A percentile compares a stretch with the other conserved stretches of the same genome.
These are phyloP conservation scores for Huntiella moniliformis DNA, from an alignment of 2,329 filamentous ascomycete genomes.

Conservation along the genomic window DNA sequence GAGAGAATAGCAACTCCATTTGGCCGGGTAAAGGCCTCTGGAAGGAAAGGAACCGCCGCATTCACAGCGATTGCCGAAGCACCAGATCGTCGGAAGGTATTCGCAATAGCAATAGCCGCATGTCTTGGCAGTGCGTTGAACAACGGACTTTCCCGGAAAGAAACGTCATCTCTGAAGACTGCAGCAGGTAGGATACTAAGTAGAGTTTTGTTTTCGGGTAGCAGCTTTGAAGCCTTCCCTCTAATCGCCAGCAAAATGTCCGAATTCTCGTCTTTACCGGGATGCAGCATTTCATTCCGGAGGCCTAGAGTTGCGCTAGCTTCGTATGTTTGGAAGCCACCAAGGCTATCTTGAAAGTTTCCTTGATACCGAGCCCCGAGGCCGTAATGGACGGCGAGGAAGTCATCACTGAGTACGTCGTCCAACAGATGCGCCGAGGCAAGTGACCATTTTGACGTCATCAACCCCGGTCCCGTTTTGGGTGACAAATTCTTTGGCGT, in stretches of 20 bases:
- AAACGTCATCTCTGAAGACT: constrained; percentile 64
- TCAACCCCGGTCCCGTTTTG: constrained; percentile 50
- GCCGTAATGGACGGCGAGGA: constrained; percentile 76
- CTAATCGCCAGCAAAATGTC: constrained; percentile 82
- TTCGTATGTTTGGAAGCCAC: constrained; percentile 89
- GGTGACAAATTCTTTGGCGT: constrained; percentile 77
- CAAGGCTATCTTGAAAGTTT: constrained; percentile 91
- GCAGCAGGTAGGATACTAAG: constrained; percentile 68
- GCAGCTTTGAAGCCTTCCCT: constrained; percentile 60
- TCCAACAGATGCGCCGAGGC: constrained; percentile 80
- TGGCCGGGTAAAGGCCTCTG: constrained; percentile 65
- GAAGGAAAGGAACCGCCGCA: constrained; percentile 67
- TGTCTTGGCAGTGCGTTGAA: constrained; percentile 57
- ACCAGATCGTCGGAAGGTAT: constrained; percentile 52
- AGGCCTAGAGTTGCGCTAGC: constrained; percentile 81
- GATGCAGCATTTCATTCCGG: constrained; percentile 76
- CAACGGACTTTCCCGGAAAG: constrained; percentile 57
- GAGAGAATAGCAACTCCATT: constrained; percentile 69
- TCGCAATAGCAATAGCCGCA: constrained; percentile 47
- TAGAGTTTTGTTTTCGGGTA: constrained; percentile 65
- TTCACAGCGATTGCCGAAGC: constrained; percentile 65
- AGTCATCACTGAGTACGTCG: constrained; percentile 73
- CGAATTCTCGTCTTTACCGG: constrained; percentile 75
- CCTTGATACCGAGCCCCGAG: constrained; percentile 82
- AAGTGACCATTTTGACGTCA: constrained; percentile 70